A percentile compares a stretch with the other conserved stretches of the same genome.
These are phyloP conservation scores for Stemphylium beticola DNA, from an alignment of 2,329 filamentous ascomycete genomes.

Conservation along the genomic window DNA sequence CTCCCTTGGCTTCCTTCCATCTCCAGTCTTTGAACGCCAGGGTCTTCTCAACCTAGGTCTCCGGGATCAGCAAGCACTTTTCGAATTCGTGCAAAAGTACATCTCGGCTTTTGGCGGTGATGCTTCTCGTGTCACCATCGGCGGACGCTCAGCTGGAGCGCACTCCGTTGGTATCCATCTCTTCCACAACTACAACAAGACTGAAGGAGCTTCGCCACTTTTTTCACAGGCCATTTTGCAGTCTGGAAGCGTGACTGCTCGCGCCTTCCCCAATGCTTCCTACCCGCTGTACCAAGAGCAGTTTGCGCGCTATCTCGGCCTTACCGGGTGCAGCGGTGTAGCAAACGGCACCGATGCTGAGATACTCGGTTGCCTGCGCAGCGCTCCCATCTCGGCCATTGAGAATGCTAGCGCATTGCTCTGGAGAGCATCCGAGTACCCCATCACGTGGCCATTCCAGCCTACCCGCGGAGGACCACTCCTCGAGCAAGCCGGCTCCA, in stretches of 20 bases:
- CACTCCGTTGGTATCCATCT: slow-evolving; percentile 39
- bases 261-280: slow-evolving; percentile 33
- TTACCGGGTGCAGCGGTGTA: slow-evolving; percentile 24
- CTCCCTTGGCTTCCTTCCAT: slow-evolving; percentile 35
- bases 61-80: slow-evolving; percentile 25
- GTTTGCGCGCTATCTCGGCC: slow-evolving; percentile 25
- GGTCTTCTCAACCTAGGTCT: slow-evolving; percentile 39
- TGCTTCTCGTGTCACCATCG: slow-evolving; percentile 44
- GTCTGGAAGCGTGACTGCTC: slow-evolving; percentile 36
- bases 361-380: slow-evolving; percentile 48
- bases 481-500: slow-evolving; percentile 54
- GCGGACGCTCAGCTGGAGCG: slow-evolving; percentile 47
- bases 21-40: slow-evolving; percentile 30
- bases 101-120: slow-evolving; percentile 51
- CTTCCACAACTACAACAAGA: slow-evolving; percentile 39
- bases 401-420: slow-evolving; percentile 44
- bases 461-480: slow-evolving; percentile 52
- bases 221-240: slow-evolving; percentile 38
- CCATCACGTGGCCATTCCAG: slow-evolving; percentile 56
- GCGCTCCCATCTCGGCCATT: slow-evolving; percentile 47
- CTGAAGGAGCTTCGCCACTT: slow-evolving; percentile 23
- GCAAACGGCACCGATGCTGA: slow-evolving; percentile 36
- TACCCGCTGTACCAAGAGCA: slow-evolving; percentile 39
- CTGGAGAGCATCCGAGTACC: slow-evolving; percentile 42
- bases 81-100: slow-evolving; percentile 49